These are phyloP conservation scores for Beauveria sp. DNA, from an alignment of 2,329 filamentous ascomycete genomes.

Conservation along the genomic window DNA sequence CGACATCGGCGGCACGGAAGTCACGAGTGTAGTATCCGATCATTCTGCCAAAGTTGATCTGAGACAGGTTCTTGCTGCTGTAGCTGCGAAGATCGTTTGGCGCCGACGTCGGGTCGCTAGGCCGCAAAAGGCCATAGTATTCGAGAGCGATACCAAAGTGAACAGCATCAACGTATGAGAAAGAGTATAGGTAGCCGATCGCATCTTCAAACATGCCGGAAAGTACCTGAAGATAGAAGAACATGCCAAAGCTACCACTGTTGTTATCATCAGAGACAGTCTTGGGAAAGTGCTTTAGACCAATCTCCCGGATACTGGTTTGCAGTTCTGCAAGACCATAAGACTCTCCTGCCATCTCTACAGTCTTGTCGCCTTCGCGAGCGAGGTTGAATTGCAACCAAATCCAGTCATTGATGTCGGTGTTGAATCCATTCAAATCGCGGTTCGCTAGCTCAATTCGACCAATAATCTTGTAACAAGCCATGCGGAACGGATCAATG, in stretches of 20 bases:
- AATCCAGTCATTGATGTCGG: constrained; percentile 62
- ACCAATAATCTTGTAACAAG: constrained; percentile 96
- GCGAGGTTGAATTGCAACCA: constrained; percentile 67
- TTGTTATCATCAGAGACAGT: constrained; percentile 66
- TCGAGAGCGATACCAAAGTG: constrained; percentile 88
- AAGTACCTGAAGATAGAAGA: constrained; percentile 86
- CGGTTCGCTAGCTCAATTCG: constrained; percentile 62
- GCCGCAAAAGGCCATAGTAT: constrained; percentile 83
- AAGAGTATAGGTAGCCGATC: constrained; percentile 81
- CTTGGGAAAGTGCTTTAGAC: constrained; percentile 83
- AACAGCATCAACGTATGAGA: constrained; percentile 86
- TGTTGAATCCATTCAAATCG: constrained; percentile 54
- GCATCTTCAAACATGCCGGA: constrained; percentile 93
- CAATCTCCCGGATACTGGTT: constrained; percentile 77
- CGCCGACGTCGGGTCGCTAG: constrained; percentile 69
- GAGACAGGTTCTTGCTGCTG: constrained; percentile 62
- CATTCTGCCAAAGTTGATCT: constrained; percentile 92
- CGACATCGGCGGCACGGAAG: constrained; percentile 84
- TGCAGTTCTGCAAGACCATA: constrained; percentile 64
- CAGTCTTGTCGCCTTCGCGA: constrained; percentile 54
- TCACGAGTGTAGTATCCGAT: constrained; percentile 92
- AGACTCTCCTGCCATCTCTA: constrained; percentile 58
- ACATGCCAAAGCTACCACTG: constrained; percentile 75
- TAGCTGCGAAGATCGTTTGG: constrained; percentile 62
- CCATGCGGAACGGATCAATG: constrained; percentile 90